A percentile compares a stretch with the other conserved stretches of the same genome.
These are phyloP conservation scores for Entomortierella chlamydospora DNA, from an alignment of 192 early-diverging fungal genomes.

Conservation along the genomic window DNA sequence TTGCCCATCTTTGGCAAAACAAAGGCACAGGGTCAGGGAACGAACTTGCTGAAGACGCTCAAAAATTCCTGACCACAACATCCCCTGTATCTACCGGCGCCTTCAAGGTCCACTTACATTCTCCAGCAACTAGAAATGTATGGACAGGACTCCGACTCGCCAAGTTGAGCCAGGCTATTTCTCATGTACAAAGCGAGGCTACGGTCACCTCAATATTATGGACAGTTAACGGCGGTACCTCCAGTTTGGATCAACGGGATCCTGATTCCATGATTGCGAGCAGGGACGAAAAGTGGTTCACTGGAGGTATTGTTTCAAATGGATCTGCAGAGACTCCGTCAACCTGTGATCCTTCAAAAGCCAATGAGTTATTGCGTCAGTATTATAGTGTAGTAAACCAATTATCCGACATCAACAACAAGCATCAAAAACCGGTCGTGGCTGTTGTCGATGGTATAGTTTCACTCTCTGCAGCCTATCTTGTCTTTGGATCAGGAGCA, in stretches of 20 bases:
- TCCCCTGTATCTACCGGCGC: constrained; percentile 48
- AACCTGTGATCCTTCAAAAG: constrained; percentile 2
- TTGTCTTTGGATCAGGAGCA: constrained; percentile 38
- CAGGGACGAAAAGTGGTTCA: constrained; percentile 58
- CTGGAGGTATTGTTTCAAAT: constrained; percentile 49
- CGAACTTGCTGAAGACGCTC: constrained; percentile 24
- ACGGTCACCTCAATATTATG: constrained; percentile 48
- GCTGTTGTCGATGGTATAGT: constrained; percentile 55
- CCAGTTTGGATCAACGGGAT: constrained; percentile 22
- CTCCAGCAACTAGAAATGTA: constrained; percentile 56
- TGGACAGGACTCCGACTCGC: constrained; percentile 47
- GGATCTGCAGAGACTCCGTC: neutral
- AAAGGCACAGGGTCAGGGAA: constrained; percentile 51
- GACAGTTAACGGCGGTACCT: constrained; percentile 44
- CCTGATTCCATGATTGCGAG: constrained; percentile 50
- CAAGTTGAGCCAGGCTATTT: constrained; percentile 37
- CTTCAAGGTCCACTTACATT: constrained; percentile 45
- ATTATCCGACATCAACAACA: neutral
- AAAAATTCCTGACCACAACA: constrained; percentile 37
- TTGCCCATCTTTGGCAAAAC: constrained; percentile 68
- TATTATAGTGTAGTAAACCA: constrained; percentile 45
- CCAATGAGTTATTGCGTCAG: constrained; percentile 25
- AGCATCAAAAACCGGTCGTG: constrained; percentile 37
- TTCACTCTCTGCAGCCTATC: constrained; percentile 46
- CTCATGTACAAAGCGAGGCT: constrained; percentile 10